Conservation (phyloP, 257 asterid genomes). For the Capsicum baccatum region DNA sequence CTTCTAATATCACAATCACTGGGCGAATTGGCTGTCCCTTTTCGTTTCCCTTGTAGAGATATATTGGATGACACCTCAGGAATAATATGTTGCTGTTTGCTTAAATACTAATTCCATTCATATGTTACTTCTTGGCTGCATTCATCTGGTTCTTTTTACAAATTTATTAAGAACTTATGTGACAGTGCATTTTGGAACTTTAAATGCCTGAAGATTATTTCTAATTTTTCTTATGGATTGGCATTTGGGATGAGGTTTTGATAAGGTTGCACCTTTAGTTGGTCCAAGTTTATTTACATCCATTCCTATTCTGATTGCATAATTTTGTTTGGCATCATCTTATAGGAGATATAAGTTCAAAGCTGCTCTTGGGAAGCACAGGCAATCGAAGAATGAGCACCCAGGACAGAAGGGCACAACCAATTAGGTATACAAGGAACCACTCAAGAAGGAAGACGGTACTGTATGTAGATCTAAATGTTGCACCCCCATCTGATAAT, state of each 20-base stretch:
- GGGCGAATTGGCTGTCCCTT: background rate
- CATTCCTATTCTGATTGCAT: background rate
- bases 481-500: conserved; percentile 36
- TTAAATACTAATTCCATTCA: conserved; percentile 17
- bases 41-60: background rate
- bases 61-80: background rate
- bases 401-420: conserved; percentile 37
- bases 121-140: background rate
- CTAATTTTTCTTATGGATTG: conserved; percentile 4
- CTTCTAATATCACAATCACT: background rate
- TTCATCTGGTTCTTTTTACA: background rate
- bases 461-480: conserved; percentile 47
- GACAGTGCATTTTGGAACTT: conserved; percentile 11
- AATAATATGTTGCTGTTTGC: background rate
- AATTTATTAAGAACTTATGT: conserved; percentile 1
- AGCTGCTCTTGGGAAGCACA: background rate
- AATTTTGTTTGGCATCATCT: background rate
- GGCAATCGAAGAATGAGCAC: conserved; percentile 36
- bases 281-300: background rate
- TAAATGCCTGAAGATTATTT: conserved; percentile 8
- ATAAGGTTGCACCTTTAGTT: conserved; percentile 16
- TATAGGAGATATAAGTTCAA: background rate
- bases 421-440: conserved; percentile 35
- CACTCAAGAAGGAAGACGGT: conserved; percentile 39
- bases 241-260: background rate